Conservation (phyloP, 768 basidiomycete species). For the Russula sp. region DNA sequence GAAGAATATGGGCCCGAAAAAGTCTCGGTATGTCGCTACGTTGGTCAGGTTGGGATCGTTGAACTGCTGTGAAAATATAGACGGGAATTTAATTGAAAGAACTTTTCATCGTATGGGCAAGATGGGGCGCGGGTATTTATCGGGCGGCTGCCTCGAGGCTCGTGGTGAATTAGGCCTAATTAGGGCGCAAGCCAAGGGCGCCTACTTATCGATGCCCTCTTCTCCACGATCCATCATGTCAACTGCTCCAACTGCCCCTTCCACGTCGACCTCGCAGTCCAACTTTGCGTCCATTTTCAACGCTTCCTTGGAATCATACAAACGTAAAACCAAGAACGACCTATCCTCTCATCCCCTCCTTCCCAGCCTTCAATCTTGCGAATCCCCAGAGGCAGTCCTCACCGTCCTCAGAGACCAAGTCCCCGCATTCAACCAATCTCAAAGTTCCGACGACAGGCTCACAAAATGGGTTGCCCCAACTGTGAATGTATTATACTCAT, state of each 20-base stretch:
- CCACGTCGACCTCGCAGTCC: background rate
- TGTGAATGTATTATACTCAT: background rate
- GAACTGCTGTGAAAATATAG: background rate
- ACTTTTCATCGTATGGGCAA: background rate
- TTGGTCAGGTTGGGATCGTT: background rate
- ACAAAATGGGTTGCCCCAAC: background rate
- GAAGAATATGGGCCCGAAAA: background rate
- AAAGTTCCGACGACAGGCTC: background rate
- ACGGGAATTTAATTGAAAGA: background rate
- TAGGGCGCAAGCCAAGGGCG: background rate
- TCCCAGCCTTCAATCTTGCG: background rate
- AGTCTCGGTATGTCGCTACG: background rate
- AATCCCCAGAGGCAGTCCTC: background rate
- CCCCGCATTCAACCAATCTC: background rate
- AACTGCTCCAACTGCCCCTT: background rate
- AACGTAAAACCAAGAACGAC: background rate
- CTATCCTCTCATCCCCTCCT: background rate
- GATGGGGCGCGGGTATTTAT: too few species aligned
- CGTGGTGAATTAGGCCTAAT: too few species aligned
- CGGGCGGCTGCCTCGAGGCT: background rate
- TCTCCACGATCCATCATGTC: background rate
- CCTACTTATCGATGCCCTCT: background rate
- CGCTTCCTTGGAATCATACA: background rate
- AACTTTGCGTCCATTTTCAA: background rate
- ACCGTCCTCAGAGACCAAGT: background rate